A percentile compares a stretch with the other conserved stretches of the same genome.
These are phyloP conservation scores for Carex pumila DNA, from an alignment of 176 grass and related monocot genomes.

Conservation along the genomic window DNA sequence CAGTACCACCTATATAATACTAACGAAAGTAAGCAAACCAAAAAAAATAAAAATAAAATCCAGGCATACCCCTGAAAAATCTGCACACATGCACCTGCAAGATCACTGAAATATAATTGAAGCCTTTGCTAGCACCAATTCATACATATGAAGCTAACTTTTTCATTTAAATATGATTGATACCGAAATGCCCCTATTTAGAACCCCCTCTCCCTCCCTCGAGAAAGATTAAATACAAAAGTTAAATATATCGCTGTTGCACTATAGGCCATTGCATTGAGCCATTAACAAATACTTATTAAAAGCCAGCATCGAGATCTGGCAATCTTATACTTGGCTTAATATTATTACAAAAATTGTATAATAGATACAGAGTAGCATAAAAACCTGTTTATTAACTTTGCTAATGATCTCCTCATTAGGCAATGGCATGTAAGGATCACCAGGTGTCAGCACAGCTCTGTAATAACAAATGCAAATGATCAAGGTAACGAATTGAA, in stretches of 20 bases:
- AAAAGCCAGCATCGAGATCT: neutral
- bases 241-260: neutral
- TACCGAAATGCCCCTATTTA: neutral
- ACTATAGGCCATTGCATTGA: neutral
- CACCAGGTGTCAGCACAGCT: conserved; percentile 94
- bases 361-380: neutral
- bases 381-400: conserved; percentile 75
- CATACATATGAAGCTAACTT: neutral
- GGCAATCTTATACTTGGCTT: neutral
- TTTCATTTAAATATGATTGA: neutral
- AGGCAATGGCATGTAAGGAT: conserved; percentile 94
- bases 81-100: neutral
- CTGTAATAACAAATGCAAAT: conserved; percentile 30
- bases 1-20: neutral
- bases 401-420: conserved; percentile 84
- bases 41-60: neutral
- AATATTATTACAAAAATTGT: neutral
- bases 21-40: neutral
- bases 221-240: neutral
- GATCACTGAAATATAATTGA: neutral
- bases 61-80: neutral
- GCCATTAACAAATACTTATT: neutral
- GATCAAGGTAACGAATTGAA: neutral
- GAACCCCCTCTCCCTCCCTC: neutral
- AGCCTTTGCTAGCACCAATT: neutral